Base-by-base conservation (phyloP, 1,284 basidiomycete genomes). In the Cryptococcus hybrid region DNA sequence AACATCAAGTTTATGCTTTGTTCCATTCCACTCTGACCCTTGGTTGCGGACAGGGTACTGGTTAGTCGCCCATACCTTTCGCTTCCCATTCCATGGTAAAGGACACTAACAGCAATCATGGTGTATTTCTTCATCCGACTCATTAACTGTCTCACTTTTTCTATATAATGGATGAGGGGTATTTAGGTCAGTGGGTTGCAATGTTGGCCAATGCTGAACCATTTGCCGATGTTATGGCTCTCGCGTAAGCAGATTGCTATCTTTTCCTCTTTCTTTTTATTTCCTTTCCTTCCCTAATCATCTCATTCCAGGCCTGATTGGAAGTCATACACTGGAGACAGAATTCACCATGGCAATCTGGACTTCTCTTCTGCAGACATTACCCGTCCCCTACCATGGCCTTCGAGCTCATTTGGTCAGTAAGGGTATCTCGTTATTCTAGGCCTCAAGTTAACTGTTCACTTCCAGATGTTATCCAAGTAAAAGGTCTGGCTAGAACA, bases 401-500 rank as follows among this genome's bases (percentile, higher is more conserved):
- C 58, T 2, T 55, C 64, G 13, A 43, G 62, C 2, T 58, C 54
- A 0, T 71, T 73, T 39, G 73, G 73, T 73, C 24, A 39, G 66
- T 47, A 30, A 40, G 24, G 11, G 38, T 51, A 30, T 11, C 24
- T 24, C 24, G 24, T 24, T 24, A 24, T 24, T 24, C 24, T 24
- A 24, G 36, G 37, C 6, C 12, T 7, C 47, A 24, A 24, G 24
- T 24, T 24, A 24, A 24, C 24, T 24, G 24, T 24, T 24, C 24
- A 24, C 24, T 24, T 24, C 24, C 57, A 77, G 76, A 78, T 55
- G 51, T 77, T 51, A 73, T 78, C 45, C 76, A 78, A 53, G 69
- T 77, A 56, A 69, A 72, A 55, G 59, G 62, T 15, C 56, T 76
- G 37, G 51, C 69, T 6, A 65, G 71, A 48, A 63, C 67, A 3